Conservation (phyloP, 139 green algal genomes). For the Mychonastes homosphaera region DNA sequence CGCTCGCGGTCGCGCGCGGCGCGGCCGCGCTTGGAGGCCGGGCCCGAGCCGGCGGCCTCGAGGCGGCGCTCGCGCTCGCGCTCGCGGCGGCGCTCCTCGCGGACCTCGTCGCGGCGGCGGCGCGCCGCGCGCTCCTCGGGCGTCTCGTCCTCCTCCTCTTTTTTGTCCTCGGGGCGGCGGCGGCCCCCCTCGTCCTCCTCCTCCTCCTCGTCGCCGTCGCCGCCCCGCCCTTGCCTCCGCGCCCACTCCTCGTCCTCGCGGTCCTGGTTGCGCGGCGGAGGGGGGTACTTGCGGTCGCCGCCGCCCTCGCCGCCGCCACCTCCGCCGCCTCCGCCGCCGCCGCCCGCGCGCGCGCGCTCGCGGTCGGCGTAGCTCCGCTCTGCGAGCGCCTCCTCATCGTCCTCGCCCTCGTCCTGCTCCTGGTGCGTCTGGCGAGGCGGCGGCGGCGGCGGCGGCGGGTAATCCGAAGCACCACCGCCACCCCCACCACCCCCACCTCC, state of each 20-base stretch:
- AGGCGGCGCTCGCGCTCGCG: conserved; percentile 80
- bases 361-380: no score
- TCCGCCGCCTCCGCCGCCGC: background rate
- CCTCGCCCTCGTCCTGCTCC: background rate
- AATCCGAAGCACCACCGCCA: background rate
- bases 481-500: background rate
- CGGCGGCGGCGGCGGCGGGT: conserved; percentile 10
- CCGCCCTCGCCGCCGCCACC: conserved; percentile 1
- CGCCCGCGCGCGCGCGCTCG: no score
- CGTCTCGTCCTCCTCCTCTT: conserved; percentile 17
- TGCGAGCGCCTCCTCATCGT: no score
- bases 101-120: conserved; percentile 65
- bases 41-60: conserved; percentile 55
- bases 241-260: conserved; percentile 11
- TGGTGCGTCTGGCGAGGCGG: background rate
- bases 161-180: no score
- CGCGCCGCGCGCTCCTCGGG: conserved; percentile 69
- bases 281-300: background rate
- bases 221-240: conserved; percentile 2
- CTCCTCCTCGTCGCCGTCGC: conserved; percentile 9
- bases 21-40: conserved; percentile 74
- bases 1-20: conserved; percentile 85
- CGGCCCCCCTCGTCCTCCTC: background rate
- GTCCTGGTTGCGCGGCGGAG: conserved; percentile 2
- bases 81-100: conserved; percentile 69